Evolutionary conservation across 2,329 filamentous ascomycete genomes (phyloP), one percentile per base, ranked within the genome.

Genomic region (Chaetomiaceae sp.): DNA sequence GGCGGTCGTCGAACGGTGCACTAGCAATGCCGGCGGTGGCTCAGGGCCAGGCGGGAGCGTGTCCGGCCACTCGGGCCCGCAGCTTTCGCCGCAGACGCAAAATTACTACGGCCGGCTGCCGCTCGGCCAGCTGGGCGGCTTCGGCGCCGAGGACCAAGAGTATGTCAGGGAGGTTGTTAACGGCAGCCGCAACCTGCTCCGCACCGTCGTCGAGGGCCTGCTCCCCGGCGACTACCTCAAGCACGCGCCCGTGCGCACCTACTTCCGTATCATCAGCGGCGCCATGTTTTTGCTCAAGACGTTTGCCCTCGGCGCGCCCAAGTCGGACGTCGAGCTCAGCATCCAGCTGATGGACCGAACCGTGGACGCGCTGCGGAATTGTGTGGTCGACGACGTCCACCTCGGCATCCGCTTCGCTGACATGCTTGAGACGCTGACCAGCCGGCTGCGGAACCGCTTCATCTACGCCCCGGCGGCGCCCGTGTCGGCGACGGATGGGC

Each of bases 1-100:
- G 71, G 94, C 94, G 20, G 91, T 97, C 3, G 90, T 97, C 6
- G 92, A 96, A 70, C 83, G 91, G 56, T 96, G 89, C 71, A 92
- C 90, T 6, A 91, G 81, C 56, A 87, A 91, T 59, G 84, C 85
- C 19, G 74, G 72, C 14, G 54, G 60, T 11, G 75, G 75, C 45
- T 54, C 69, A 15, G 59, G 68, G 23, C 68, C 71, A 11, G 69
- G 67, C 31, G 70, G 69, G 7, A 63, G 61, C 37, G 64, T 65
- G 2, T 64, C 64, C 3, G 64, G 62, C n/a, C 47, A 61, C 39
- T 63, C 61, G 17, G 59, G 57, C 14, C 62, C 71, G 15, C 74
- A 75, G 59, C 70, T 85, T 15, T 85, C 82, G 5, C 82, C 82
- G 0, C 81, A 84, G 62, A 84, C 82, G 2, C 81, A 84, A 63